Base-by-base conservation (phyloP, 2,329 filamentous ascomycete genomes). In the Fusarium decemcellulare region DNA sequence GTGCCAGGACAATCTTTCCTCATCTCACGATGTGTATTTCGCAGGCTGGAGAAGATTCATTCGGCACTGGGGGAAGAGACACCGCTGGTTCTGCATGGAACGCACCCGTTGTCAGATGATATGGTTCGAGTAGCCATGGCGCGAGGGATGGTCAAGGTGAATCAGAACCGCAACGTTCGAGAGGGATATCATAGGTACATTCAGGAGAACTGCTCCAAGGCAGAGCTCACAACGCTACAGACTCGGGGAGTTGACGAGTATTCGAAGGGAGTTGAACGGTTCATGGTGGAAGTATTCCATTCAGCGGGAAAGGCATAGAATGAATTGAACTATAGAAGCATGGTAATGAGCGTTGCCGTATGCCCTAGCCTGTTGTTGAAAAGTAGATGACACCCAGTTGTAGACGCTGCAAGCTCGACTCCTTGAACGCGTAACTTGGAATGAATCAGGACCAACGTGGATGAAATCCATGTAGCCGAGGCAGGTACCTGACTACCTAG, bases 11-110 rank as follows among this genome's bases (percentile, higher is more conserved):
- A 12, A 34, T 9, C 4, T 9, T 34, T 9, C 14, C 8, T 16
- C 5, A 10, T 43, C 52, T 55, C 30, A 55, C 36, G 12, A 29
- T 32, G 18, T 46, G 2, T 27, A 10, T 15, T 15, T 16, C 23
- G 23, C 23, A 59, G 47, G 14, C 40, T 59, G 6, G 57, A 59
- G 16, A 50, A 59, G 6, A 47, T 59, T 18, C 57, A 47, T 15
- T 4, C 51, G 14, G 39, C 29, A n/a, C 18, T 53, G 23, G 55
- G 55, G 6, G 39, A 40, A 18, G 29, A 29, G 16, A 47, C 46
- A 11, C 57, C 57, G 12, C 47, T 59, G 15, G 57, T 53, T 27
- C 57, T 59, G 27, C 57, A 59, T 10, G 57, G 57, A 18, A 59
- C 57, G 10, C 47, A 59, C 27, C 47, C 46, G 2, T 15, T 59